phyloP scores from a whole-genome alignment of 805 yeast species.

The Candida easanensis region DNA sequence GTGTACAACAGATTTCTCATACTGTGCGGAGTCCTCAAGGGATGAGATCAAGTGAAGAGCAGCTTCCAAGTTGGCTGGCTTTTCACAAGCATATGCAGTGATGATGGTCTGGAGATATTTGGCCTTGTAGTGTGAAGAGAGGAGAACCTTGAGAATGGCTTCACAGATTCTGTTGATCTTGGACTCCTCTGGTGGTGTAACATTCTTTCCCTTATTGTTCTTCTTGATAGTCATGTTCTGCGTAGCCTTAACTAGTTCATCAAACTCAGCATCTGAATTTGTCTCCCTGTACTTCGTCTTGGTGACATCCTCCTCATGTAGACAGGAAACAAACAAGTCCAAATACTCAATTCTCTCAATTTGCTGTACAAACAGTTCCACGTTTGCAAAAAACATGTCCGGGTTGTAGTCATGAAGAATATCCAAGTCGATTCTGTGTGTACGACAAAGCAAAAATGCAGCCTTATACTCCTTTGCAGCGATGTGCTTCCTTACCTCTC shows the following conservation, averaged over 20 bases:
- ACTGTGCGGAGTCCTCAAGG: conserved; percentile 43
- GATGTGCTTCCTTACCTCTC: conserved; percentile 75
- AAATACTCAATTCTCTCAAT: conserved; percentile 71
- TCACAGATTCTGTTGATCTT: conserved; percentile 80
- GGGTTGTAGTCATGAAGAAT: conserved; percentile 87
- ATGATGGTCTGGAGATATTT: conserved; percentile 73
- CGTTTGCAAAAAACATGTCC: conserved; percentile 55
- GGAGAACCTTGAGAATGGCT: conserved; percentile 56
- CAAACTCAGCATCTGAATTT: conserved; percentile 28
- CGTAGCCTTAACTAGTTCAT: conserved; percentile 30
- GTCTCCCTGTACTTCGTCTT: conserved; percentile 82
- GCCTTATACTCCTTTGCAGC: conserved; percentile 50
- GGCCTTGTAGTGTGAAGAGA: conserved; percentile 45
- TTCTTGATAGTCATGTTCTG: conserved; percentile 21
- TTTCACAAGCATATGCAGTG: conserved; percentile 90
- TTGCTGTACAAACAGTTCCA: conserved; percentile 67
- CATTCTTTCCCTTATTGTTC: conserved; percentile 33
- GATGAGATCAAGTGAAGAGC: conserved; percentile 67
- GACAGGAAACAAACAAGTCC: conserved; percentile 82
- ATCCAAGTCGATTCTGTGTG: conserved; percentile 89
- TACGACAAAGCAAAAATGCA: conserved; percentile 85
- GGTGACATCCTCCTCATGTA: conserved; percentile 84
- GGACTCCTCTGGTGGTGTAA: conserved; percentile 34
- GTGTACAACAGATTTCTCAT: conserved; percentile 70
- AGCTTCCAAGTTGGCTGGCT: conserved; percentile 77